phyloP scores from a whole-genome alignment of 257 asterid species.

The Salvia miltiorrhiza region DNA sequence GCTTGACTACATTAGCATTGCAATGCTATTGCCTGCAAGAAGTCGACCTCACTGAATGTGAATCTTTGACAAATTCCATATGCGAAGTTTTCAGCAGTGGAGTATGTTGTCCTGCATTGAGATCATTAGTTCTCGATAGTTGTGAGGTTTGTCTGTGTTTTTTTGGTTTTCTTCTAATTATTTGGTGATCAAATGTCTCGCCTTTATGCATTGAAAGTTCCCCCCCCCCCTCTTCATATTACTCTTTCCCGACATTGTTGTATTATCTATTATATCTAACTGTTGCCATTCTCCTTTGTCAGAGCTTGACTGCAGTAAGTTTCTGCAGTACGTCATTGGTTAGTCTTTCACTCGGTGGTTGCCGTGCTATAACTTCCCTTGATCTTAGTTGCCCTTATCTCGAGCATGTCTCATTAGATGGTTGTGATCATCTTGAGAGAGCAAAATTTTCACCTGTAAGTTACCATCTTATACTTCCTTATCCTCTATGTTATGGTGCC shows the following conservation, averaged over 20 bases:
- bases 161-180: neutral
- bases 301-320: slow-evolving; percentile 84
- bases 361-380: slow-evolving; percentile 80
- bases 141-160: slow-evolving; percentile 69
- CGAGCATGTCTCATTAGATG: slow-evolving; percentile 84
- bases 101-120: slow-evolving; percentile 87
- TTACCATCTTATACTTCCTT: neutral
- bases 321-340: slow-evolving; percentile 68
- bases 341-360: slow-evolving; percentile 89
- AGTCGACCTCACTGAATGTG: slow-evolving; percentile 97
- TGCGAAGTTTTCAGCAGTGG: slow-evolving; percentile 88
- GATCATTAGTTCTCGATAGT: slow-evolving; percentile 75
- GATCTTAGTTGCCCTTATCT: slow-evolving; percentile 78
- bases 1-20: slow-evolving; percentile 65
- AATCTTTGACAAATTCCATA: slow-evolving; percentile 76
- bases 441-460: slow-evolving; percentile 92
- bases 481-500: neutral
- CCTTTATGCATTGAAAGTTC: neutral
- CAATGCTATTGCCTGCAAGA: slow-evolving; percentile 85
- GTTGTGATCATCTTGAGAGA: slow-evolving; percentile 93
- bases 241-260: neutral
- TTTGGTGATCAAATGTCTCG: neutral
- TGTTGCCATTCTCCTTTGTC: slow-evolving; percentile 29
- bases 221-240: neutral
- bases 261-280: slow-evolving; percentile 14